These are phyloP conservation scores for Mortierella sp. DNA, from an alignment of 371 early-diverging fungal species.

Conservation along the genomic window DNA sequence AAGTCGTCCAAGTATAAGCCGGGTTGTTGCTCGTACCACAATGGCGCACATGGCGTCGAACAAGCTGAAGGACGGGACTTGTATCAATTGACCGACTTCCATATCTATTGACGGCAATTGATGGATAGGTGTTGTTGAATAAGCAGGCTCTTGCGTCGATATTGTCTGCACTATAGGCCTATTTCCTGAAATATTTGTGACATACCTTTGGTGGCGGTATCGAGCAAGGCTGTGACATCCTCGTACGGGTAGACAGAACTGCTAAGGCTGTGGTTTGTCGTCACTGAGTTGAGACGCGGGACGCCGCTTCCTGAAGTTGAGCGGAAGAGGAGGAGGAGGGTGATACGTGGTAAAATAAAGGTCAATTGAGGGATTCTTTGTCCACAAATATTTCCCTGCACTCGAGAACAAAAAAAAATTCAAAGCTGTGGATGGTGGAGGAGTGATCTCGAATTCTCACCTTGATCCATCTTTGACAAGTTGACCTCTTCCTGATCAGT, in stretches of 20 bases:
- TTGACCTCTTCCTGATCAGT: background rate
- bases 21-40: constrained; percentile 60
- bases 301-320: constrained; percentile 6
- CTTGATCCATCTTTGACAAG: constrained; percentile 17
- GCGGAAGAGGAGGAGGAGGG: too few species aligned
- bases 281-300: constrained; percentile 27
- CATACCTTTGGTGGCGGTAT: constrained; percentile 68
- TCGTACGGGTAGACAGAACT: constrained; percentile 48
- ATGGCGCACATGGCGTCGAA: constrained; percentile 87
- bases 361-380: too few species aligned
- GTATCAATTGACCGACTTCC: constrained; percentile 74
- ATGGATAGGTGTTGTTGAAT: too few species aligned
- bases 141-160: too few species aligned
- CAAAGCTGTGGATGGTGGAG: background rate
- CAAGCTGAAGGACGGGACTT: constrained; percentile 71
- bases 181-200: background rate
- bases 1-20: too few species aligned
- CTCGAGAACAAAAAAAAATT: too few species aligned
- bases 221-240: constrained; percentile 68
- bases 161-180: too few species aligned
- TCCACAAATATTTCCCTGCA: too few species aligned
- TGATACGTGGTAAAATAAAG: too few species aligned
- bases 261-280: constrained; percentile 25
- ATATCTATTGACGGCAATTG: constrained; percentile 62
- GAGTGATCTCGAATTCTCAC: constrained; percentile 4